Base-by-base conservation (phyloP, 139 green algal species). In the Tetradesmus obliquus region DNA sequence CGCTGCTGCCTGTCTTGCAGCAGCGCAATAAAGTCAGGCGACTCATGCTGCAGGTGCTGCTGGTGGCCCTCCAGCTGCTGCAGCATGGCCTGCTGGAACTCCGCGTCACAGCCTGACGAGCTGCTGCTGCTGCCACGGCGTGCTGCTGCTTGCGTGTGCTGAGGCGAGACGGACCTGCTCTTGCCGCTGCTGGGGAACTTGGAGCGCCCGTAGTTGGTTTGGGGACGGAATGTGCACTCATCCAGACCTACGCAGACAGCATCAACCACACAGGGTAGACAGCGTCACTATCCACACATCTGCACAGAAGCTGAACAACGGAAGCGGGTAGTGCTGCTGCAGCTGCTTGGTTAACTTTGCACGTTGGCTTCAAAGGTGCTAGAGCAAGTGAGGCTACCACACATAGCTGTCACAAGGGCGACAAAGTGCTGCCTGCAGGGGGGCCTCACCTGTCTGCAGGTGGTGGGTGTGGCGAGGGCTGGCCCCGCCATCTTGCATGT, bases 121-220 rank as follows among this genome's bases (percentile, higher is more conserved):
- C 84, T 87, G 82, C 54, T 55, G 82, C 54, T n/a, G 54, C 7
- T 15, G 5, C 55, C 22, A 45, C n/a, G 57, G n/a, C 5, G 55
- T 74, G 55, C 57, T 79, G 57, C 57, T 88, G 82, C 66, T 76
- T 76, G 66, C n/a, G 66, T 4, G 66, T 13, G 66, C 5, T 76
- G 15, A 3, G 66, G 66, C 3, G 66, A 76, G 15, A 76, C 17
- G 1, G 66, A 3, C 5, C 66, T 76, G 66, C 17, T 24, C 66
- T 76, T 76, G 17, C n/a, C n/a, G 66, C 66, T 72, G 10, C 62
- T 76, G 3, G 84, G 84, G 20, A 88, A 88, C 84, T 88, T 88
- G 55, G 20, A 45, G 84, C 15, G 54, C 7, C 84, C 24, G 3
- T 8, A 20, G 62, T 89, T 89, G 19, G 84, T 89, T n/a, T 60